Conservation (phyloP, 208 protist genomes). For the Balamuthia mandrillaris region DNA sequence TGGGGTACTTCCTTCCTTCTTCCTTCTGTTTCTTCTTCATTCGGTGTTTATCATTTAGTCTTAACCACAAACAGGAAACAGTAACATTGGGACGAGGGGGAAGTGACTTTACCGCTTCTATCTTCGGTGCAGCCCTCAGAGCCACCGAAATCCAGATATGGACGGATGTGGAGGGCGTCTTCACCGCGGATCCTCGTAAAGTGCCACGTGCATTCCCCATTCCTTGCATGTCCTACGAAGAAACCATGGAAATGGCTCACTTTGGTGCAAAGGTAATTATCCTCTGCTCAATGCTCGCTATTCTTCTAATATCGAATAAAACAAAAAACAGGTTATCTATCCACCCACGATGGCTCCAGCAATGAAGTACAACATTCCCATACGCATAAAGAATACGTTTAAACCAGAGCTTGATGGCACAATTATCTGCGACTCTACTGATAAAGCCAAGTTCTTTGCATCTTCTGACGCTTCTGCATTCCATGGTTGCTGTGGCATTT, state of each 20-base stretch:
- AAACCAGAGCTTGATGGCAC: slow-evolving; percentile 50
- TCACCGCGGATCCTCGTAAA: slow-evolving; percentile 58
- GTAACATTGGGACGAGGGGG: too few species aligned
- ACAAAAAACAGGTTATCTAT: slow-evolving; percentile 50
- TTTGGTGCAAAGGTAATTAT: slow-evolving; percentile 47
- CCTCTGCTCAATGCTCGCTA: neutral
- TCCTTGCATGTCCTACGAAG: slow-evolving; percentile 50
- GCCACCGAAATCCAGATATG: slow-evolving; percentile 57
- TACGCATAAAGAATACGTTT: slow-evolving; percentile 68
- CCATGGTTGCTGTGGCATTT: neutral
- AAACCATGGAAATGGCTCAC: slow-evolving; percentile 47
- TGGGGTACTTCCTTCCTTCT: too few species aligned
- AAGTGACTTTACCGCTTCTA: slow-evolving; percentile 65
- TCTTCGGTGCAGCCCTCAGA: slow-evolving; percentile 60
- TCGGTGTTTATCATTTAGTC: too few species aligned
- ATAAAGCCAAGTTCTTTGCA: neutral
- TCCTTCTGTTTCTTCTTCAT: too few species aligned
- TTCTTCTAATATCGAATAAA: neutral
- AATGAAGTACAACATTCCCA: slow-evolving; percentile 56
- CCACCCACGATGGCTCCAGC: slow-evolving; percentile 66
- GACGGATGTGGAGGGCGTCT: slow-evolving; percentile 73
- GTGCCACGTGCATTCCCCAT: slow-evolving; percentile 46
- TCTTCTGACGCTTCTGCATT: neutral
- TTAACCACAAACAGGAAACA: too few species aligned
- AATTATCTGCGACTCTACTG: too few species aligned